Percentiles rank a stretch among this genome's conserved stretches.
Evolutionary conservation across 2,329 filamentous ascomycete species (phyloP).

Genomic region (Nemania sp.): DNA sequence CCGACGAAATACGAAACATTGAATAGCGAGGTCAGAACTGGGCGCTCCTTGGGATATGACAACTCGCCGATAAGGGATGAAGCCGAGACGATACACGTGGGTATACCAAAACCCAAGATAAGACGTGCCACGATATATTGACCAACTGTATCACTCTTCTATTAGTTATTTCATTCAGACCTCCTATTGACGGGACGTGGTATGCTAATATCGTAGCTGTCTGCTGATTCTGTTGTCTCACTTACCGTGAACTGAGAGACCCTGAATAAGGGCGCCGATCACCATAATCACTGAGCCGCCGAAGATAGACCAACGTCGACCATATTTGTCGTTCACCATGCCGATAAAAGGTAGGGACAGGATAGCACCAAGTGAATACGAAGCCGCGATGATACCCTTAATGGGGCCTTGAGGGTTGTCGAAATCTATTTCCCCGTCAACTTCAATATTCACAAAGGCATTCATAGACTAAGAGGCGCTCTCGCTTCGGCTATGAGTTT

Average conservation of each 20-base stretch:
- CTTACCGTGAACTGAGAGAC: slow-evolving; percentile 61
- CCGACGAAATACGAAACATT: slow-evolving; percentile 69
- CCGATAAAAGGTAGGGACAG: slow-evolving; percentile 69
- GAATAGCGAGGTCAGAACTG: slow-evolving; percentile 70
- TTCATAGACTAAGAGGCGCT: neutral
- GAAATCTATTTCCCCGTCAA: slow-evolving; percentile 55
- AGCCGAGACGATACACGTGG: slow-evolving; percentile 69
- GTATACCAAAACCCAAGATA: slow-evolving; percentile 70
- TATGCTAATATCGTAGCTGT: neutral
- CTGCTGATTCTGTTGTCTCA: slow-evolving; percentile 11
- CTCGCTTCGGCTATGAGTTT: neutral
- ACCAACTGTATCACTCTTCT: slow-evolving; percentile 40
- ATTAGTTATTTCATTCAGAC: neutral
- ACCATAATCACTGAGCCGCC: slow-evolving; percentile 66
- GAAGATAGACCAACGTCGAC: slow-evolving; percentile 68
- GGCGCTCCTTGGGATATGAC: slow-evolving; percentile 70
- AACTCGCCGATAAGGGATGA: slow-evolving; percentile 71
- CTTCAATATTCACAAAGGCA: neutral
- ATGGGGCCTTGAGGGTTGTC: slow-evolving; percentile 57
- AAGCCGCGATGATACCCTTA: slow-evolving; percentile 67
- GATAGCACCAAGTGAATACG: slow-evolving; percentile 71
- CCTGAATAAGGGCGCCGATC: slow-evolving; percentile 66
- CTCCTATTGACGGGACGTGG: neutral
- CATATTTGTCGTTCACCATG: slow-evolving; percentile 65
- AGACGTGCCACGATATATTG: slow-evolving; percentile 73